phyloP scores from a whole-genome alignment of 2,329 filamentous ascomycete species.

The Cladosporium sphaerospermum region DNA sequence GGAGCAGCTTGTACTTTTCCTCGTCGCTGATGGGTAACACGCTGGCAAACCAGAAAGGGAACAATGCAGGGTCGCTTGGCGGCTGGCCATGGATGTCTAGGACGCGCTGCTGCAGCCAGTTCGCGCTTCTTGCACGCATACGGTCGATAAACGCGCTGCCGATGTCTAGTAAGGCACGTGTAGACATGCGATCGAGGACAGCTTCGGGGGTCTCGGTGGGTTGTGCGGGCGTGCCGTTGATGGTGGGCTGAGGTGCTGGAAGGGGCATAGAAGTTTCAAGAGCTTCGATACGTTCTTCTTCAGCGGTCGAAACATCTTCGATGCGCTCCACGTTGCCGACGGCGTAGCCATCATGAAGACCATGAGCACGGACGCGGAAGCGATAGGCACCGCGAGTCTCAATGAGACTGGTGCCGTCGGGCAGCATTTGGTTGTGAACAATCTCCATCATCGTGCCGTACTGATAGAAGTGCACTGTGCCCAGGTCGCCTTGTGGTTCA shows the following conservation, averaged over 20 bases:
- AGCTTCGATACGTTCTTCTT: constrained; percentile 72
- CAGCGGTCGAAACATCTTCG: constrained; percentile 73
- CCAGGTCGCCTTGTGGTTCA: constrained; percentile 48
- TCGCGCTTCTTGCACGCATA: constrained; percentile 62
- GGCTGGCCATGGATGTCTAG: constrained; percentile 70
- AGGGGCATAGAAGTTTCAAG: constrained; percentile 49
- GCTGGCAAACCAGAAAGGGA: constrained; percentile 87
- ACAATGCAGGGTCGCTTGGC: constrained; percentile 66
- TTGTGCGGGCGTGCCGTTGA: constrained; percentile 16
- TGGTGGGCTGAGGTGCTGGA: constrained; percentile 21
- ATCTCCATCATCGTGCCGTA: constrained; percentile 76
- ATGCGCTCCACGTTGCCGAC: constrained; percentile 70
- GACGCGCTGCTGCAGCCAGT: constrained; percentile 69
- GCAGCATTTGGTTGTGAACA: constrained; percentile 63
- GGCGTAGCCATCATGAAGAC: constrained; percentile 67
- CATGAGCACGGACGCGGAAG: constrained; percentile 64
- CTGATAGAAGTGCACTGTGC: constrained; percentile 55
- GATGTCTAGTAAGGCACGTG: constrained; percentile 61
- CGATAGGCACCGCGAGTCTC: constrained; percentile 71
- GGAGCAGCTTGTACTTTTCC: constrained; percentile 72
- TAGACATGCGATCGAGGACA: constrained; percentile 57
- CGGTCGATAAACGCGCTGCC: constrained; percentile 61
- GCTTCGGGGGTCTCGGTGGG: constrained; percentile 22
- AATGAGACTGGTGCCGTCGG: constrained; percentile 75
- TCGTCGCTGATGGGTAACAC: constrained; percentile 70